Percentiles rank a stretch among this genome's conserved stretches.
Evolutionary conservation across 768 basidiomycete species (phyloP).

Genomic region (Gautieria morchelliformis): DNA sequence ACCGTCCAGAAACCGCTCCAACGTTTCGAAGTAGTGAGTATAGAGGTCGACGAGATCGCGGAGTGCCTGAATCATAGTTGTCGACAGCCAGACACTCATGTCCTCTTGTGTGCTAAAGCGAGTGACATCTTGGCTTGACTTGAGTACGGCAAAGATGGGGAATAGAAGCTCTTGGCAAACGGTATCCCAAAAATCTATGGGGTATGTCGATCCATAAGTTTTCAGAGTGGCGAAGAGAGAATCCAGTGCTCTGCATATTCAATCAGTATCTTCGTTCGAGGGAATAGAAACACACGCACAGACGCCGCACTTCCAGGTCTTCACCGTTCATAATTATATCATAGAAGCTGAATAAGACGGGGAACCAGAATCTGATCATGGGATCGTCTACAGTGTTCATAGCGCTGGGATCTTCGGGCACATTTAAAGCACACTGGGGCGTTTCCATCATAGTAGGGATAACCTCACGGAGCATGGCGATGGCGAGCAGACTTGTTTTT

Average conservation of each 20-base stretch:
- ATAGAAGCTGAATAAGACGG: constrained; percentile 93
- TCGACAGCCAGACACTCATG: constrained; percentile 98
- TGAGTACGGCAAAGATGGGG: constrained; percentile 95
- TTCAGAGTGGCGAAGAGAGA: constrained; percentile 92
- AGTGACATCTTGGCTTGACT: constrained; percentile 84
- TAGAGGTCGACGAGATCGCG: constrained; percentile 93
- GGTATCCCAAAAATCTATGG: constrained; percentile 95
- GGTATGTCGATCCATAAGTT: constrained; percentile 75
- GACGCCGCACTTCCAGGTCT: constrained; percentile 89
- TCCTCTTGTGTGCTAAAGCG: constrained; percentile 95
- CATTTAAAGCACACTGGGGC: constrained; percentile 48
- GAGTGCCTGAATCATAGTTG: constrained; percentile 97
- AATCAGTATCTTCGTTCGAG: constrained; percentile 1
- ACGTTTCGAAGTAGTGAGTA: constrained; percentile 86
- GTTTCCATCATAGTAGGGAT: constrained; percentile 86
- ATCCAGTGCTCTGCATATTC: constrained; percentile 70
- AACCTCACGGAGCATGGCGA: constrained; percentile 89
- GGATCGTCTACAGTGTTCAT: constrained; percentile 52
- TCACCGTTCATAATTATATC: constrained; percentile 99
- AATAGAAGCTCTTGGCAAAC: constrained; percentile 93
- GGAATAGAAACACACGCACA: constrained; percentile 48
- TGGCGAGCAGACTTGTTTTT: constrained; percentile 92
- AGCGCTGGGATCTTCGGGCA: constrained; percentile 18
- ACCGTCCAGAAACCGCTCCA: constrained; percentile 89
- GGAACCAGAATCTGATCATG: constrained; percentile 97